These are phyloP conservation scores for Cadophora sp. DNA, from an alignment of 2,329 filamentous ascomycete species.

Conservation along the genomic window DNA sequence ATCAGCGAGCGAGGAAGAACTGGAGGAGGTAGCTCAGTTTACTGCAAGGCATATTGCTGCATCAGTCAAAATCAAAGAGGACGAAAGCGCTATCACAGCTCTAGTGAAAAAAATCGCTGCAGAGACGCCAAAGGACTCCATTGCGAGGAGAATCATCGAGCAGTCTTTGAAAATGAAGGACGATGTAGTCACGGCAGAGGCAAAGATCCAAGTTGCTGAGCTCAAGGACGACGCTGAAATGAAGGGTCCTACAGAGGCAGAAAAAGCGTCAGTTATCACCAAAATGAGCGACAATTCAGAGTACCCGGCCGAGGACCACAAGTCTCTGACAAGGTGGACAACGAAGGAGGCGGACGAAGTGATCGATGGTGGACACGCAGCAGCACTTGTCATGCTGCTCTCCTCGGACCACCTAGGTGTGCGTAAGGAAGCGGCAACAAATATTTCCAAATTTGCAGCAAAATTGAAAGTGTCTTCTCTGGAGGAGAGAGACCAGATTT, in stretches of 20 bases:
- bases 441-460: slow-evolving; percentile 68
- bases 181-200: slow-evolving; percentile 35
- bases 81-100: slow-evolving; percentile 52
- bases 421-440: slow-evolving; percentile 76
- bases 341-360: slow-evolving; percentile 80
- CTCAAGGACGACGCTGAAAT: neutral
- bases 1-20: slow-evolving; percentile 51
- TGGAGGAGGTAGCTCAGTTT: slow-evolving; percentile 61
- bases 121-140: slow-evolving; percentile 49
- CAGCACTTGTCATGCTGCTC: slow-evolving; percentile 75
- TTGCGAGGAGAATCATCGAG: slow-evolving; percentile 42
- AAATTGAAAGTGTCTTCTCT: slow-evolving; percentile 73
- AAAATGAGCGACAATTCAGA: slow-evolving; percentile 26
- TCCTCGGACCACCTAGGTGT: slow-evolving; percentile 78
- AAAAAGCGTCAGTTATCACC: slow-evolving; percentile 30
- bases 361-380: slow-evolving; percentile 77
- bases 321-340: slow-evolving; percentile 68
- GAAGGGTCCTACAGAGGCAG: slow-evolving; percentile 24
- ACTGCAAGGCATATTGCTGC: slow-evolving; percentile 63
- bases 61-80: slow-evolving; percentile 60
- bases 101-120: slow-evolving; percentile 52
- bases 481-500: slow-evolving; percentile 78
- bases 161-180: slow-evolving; percentile 39
- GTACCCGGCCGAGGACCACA: slow-evolving; percentile 51
- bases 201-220: slow-evolving; percentile 1